Percentiles rank a stretch among this genome's conserved stretches.
Evolutionary conservation across 2,329 filamentous ascomycete species (phyloP).

Genomic region (Fusarium globosum): DNA sequence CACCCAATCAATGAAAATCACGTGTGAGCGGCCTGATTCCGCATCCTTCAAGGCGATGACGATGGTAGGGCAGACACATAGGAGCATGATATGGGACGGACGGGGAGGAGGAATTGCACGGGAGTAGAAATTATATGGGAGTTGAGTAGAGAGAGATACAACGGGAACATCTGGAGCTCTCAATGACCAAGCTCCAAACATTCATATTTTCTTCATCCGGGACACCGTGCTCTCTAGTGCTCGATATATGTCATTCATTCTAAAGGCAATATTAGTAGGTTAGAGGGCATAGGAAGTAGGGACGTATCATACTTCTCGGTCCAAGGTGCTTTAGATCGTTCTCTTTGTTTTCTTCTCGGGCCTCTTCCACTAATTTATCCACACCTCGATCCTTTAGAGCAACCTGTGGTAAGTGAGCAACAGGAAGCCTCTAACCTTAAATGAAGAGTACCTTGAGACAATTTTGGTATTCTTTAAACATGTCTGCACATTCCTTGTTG

Average conservation of each 20-base stretch:
- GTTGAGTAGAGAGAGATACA: slow-evolving; percentile 1
- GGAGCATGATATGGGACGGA: background rate
- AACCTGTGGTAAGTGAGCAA: slow-evolving; percentile 47
- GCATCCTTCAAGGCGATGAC: slow-evolving; percentile 18
- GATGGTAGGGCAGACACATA: background rate
- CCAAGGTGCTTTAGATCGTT: slow-evolving; percentile 72
- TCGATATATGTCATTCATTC: slow-evolving; percentile 22
- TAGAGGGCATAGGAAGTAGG: background rate
- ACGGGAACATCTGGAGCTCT: background rate
- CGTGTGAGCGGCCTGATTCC: slow-evolving; percentile 30
- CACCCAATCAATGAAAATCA: slow-evolving; percentile 19
- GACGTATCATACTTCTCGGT: slow-evolving; percentile 53
- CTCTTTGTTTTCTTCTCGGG: slow-evolving; percentile 87
- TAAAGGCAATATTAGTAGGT: slow-evolving; percentile 13
- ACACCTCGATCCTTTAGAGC: slow-evolving; percentile 90
- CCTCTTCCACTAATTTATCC: slow-evolving; percentile 91
- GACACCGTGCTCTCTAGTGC: slow-evolving; percentile 17
- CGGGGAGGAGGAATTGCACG: background rate
- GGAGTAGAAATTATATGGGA: background rate
- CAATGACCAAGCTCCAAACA: background rate
- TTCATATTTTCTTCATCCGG: background rate
- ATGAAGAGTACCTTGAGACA: slow-evolving; percentile 76
- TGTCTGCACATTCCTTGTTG: slow-evolving; percentile 83
- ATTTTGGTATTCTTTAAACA: slow-evolving; percentile 90
- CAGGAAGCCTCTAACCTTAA: background rate